Conservation (phyloP, 176 grass and related monocot genomes). For the Tuctoria greenei region DNA sequence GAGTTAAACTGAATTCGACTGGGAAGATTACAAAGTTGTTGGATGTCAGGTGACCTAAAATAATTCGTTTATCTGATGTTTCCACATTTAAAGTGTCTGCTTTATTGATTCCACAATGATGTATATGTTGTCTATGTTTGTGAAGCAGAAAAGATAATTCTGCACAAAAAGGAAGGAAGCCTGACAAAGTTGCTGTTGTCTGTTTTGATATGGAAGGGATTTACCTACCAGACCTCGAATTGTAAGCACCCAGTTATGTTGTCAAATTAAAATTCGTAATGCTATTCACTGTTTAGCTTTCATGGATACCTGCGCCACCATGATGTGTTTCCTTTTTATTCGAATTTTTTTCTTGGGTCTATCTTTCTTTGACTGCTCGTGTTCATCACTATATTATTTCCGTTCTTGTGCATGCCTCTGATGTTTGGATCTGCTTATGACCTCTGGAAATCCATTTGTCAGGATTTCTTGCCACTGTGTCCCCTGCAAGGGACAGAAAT, state of each 20-base stretch:
- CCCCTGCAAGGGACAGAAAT: conserved; percentile 87
- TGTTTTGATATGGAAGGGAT: conserved; percentile 92
- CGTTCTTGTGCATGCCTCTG: background rate
- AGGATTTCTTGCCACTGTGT: conserved; percentile 84
- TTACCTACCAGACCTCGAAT: conserved; percentile 76
- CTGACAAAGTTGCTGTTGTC: conserved; percentile 60
- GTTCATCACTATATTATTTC: background rate
- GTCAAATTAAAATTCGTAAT: background rate
- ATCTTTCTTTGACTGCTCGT: background rate
- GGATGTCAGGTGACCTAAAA: conserved; percentile 56
- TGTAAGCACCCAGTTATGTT: conserved; percentile 56
- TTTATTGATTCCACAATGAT: conserved; percentile 28
- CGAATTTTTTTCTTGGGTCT: background rate
- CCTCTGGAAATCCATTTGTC: conserved; percentile 10
- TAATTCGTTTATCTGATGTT: conserved; percentile 4
- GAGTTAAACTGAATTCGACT: conserved; percentile 43
- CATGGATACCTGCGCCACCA: background rate
- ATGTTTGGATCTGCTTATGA: conserved; percentile 9
- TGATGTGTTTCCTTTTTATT: background rate
- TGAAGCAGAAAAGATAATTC: conserved; percentile 45
- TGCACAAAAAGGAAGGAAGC: conserved; percentile 36
- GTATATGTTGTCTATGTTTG: conserved; percentile 19
- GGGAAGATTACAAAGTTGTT: conserved; percentile 52
- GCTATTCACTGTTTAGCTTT: background rate
- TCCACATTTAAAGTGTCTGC: conserved; percentile 23